Conservation (phyloP, 1,284 basidiomycete genomes). For the Ceratobasidium theobromae region DNA sequence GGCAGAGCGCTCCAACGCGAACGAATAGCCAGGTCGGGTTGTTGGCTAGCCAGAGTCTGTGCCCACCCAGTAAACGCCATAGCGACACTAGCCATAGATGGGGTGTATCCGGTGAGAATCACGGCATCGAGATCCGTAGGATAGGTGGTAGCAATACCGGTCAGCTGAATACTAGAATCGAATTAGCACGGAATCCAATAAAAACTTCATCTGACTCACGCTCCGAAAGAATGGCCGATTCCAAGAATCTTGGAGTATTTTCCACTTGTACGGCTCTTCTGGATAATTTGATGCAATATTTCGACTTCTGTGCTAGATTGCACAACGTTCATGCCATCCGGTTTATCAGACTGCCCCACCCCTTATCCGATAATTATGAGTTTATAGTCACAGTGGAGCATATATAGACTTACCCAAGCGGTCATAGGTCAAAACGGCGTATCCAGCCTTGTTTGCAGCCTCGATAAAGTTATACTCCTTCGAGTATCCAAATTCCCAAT, state of each 20-base stretch:
- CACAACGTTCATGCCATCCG: constrained; percentile 42
- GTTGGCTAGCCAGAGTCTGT: constrained; percentile 40
- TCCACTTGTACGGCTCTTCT: constrained; percentile 37
- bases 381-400: neutral
- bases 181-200: neutral
- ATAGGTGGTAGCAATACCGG: constrained; percentile 38
- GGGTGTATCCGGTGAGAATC: constrained; percentile 43
- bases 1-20: constrained; percentile 17
- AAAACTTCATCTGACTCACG: constrained; percentile 37
- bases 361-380: constrained; percentile 18
- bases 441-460: constrained; percentile 40
- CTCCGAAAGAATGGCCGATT: constrained; percentile 43
- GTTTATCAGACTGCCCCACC: constrained; percentile 41
- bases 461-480: constrained; percentile 42
- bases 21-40: constrained; percentile 28
- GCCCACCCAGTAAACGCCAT: constrained; percentile 40
- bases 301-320: constrained; percentile 45
- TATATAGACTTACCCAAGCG: constrained; percentile 40
- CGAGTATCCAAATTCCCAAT: constrained; percentile 42
- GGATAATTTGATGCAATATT: constrained; percentile 41
- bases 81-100: constrained; percentile 37
- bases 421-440: constrained; percentile 44
- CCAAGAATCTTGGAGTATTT: constrained; percentile 40
- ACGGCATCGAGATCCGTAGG: constrained; percentile 41
- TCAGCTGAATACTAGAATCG: constrained; percentile 38